These are phyloP conservation scores for Silybum marianum DNA, from an alignment of 129 eudicot species.

Conservation along the genomic window DNA sequence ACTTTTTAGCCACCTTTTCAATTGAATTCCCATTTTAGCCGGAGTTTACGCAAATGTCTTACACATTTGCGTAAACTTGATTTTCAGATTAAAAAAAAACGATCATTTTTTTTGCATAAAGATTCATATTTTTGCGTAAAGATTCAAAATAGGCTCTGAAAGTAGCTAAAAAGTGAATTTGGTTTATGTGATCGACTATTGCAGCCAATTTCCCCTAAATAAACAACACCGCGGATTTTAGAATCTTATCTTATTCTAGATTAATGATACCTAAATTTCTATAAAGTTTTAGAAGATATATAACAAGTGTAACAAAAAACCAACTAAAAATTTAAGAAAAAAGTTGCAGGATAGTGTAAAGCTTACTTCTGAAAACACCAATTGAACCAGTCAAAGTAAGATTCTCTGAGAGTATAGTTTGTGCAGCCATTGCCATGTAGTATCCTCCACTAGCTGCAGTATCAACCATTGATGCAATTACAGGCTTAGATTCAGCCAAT, in stretches of 20 bases:
- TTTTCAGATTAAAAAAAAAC: no score
- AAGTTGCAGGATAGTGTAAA: not conserved
- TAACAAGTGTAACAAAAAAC: not conserved
- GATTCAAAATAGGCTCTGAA: no score
- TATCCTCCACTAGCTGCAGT: constrained; percentile 98
- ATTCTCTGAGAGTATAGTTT: constrained; percentile 69
- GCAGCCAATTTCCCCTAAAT: not conserved
- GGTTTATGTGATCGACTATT: no score
- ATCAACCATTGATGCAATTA: constrained; percentile 93
- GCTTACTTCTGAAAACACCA: constrained; percentile 70
- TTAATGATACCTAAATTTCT: not conserved
- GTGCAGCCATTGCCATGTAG: constrained; percentile 94
- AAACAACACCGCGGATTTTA: not conserved
- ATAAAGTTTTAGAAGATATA: not conserved
- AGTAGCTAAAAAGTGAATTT: no score
- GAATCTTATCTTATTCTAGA: not conserved
- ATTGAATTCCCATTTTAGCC: no score
- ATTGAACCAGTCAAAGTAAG: constrained; percentile 93
- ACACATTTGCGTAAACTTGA: no score
- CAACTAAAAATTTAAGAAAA: not conserved
- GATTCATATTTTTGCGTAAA: no score
- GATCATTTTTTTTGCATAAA: no score
- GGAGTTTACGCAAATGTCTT: no score
- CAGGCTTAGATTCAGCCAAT: constrained; percentile 73
- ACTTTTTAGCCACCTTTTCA: no score